Conservation (phyloP, 148 eudicot genomes). For the Silene conica region DNA sequence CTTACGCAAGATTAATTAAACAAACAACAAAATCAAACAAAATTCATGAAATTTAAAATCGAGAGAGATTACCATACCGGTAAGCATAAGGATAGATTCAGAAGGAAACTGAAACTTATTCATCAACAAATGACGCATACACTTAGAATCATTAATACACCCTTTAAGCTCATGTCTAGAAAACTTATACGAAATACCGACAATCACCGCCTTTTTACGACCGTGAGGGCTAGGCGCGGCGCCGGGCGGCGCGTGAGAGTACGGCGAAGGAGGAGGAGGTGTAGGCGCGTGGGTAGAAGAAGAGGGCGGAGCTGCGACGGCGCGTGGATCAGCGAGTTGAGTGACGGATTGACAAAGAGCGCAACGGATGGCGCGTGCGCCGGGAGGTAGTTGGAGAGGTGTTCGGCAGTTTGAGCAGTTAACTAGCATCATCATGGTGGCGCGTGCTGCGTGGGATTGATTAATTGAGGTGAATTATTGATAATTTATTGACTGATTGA, state of each 20-base stretch:
- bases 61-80: conserved; percentile 39
- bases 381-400: conserved; percentile 75
- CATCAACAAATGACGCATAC: conserved; percentile 65
- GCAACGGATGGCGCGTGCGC: conserved; percentile 76
- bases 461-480: neutral
- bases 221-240: conserved; percentile 52
- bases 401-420: conserved; percentile 83
- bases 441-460: neutral
- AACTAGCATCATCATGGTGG: conserved; percentile 57
- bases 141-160: conserved; percentile 90
- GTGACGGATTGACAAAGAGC: conserved; percentile 74
- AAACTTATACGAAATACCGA: conserved; percentile 65
- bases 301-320: conserved; percentile 26
- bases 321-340: conserved; percentile 54
- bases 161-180: conserved; percentile 82
- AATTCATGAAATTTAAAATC: neutral
- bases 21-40: neutral
- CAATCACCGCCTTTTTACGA: conserved; percentile 78
- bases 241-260: conserved; percentile 48
- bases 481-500: no score
- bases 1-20: neutral
- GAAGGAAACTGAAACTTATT: conserved; percentile 70
- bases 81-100: conserved; percentile 81
- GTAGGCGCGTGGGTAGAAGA: conserved; percentile 15
- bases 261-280: conserved; percentile 39